Conservation (phyloP, 257 asterid genomes). For the Fraxinus cuspidata region DNA sequence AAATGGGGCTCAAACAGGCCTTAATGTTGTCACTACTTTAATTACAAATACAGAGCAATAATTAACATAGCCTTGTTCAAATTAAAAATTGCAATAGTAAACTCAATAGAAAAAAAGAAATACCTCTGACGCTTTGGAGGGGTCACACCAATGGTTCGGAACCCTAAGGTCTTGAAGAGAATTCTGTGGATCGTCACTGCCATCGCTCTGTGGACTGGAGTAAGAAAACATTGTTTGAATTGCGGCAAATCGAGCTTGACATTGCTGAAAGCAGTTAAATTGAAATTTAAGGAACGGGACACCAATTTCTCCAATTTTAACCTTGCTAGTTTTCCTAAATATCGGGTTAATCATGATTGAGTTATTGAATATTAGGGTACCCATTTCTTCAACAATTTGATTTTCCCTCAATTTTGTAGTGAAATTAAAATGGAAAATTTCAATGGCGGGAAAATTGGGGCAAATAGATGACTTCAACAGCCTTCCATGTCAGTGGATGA, state of each 20-base stretch:
- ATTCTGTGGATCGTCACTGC: conserved; percentile 35
- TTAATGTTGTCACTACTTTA: not conserved
- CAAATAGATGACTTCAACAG: not conserved
- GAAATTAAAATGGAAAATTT: not conserved
- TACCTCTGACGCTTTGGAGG: conserved; percentile 72
- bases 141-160: conserved; percentile 73
- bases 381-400: conserved; percentile 16
- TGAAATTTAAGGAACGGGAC: conserved; percentile 4
- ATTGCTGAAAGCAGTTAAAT: conserved; percentile 14
- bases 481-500: not conserved
- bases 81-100: not conserved
- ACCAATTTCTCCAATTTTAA: conserved; percentile 19
- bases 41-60: not conserved
- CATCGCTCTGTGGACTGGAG: conserved; percentile 34
- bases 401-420: not conserved
- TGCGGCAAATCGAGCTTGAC: conserved; percentile 20
- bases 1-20: no score
- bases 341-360: conserved; percentile 21
- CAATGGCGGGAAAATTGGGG: conserved; percentile 22
- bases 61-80: not conserved
- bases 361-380: conserved; percentile 21
- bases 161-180: conserved; percentile 62
- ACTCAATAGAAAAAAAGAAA: not conserved
- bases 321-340: not conserved
- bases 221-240: conserved; percentile 6